Base-by-base conservation (phyloP, 2,329 filamentous ascomycete species). In the Huntiella moniliformis region DNA sequence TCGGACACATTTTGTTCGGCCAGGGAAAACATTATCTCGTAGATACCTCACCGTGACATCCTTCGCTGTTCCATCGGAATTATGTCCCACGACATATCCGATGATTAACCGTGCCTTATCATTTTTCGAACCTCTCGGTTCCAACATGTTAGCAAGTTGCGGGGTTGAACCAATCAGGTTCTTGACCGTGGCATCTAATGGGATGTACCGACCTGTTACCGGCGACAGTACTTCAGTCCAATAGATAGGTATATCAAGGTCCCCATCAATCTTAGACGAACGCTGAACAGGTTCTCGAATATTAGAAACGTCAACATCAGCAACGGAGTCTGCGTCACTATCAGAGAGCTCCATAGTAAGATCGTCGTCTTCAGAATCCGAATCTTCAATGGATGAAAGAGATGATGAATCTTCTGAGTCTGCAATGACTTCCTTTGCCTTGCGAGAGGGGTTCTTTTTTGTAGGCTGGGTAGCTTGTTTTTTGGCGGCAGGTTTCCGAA, bases 11-110 rank as follows among this genome's bases (percentile, higher is more conserved):
- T 94, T 96, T 0, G 88, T 93, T 53, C 86, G 82, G 3, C 91
- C 88, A 1, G 91, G 91, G 58, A 86, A 77, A 45, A 80, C 71
- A 48, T 82, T 82, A 16, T 79, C 75, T 55, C 80, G 87, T 5
- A 98, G 65, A 58, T 98, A 98, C 22, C 91, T 74, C 8, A 91
- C 78, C 0, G 91, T 98, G 12, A 98, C 82, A 57, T 98, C 91
- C 58, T 96, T 96, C 10, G 85, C 87, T 0, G 85, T 87, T 2
- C 83, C 84, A 56, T 96, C 87, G 3, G 74, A 63, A 0, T 82
- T 84, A 60, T 82, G 84, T 0, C 81, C 87, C 15, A 96, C 67
- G 2, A 93, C 73, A 56, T 98, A 98, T 39, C 83, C 82, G 56
- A 94, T 85, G 10, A 93, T 75, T 59, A 96, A 88, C 54, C 84